A percentile compares a stretch with the other conserved stretches of the same genome.
phyloP scores from a whole-genome alignment of 1,284 basidiomycete species.

The Neonothopanus nambi region DNA sequence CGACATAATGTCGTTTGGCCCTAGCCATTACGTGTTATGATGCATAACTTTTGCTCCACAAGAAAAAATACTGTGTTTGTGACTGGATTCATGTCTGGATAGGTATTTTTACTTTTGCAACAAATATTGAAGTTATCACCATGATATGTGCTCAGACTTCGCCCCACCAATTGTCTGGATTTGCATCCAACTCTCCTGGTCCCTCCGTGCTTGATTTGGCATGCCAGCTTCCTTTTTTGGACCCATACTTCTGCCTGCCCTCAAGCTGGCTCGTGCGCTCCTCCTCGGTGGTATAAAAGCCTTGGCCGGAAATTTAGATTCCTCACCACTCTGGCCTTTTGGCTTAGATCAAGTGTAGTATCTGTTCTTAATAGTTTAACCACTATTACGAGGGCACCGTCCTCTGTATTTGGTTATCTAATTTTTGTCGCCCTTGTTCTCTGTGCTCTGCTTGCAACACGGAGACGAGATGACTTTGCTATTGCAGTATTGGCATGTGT shows the following conservation, averaged over 20 bases:
- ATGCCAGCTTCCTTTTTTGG: no score
- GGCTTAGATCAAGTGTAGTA: conserved; percentile 86
- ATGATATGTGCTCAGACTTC: neutral
- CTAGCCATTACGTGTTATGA: no score
- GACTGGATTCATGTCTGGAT: neutral
- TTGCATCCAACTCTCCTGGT: no score
- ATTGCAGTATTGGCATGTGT: conserved; percentile 16
- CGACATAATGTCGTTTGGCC: no score
- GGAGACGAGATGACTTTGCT: conserved; percentile 20
- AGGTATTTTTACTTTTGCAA: neutral
- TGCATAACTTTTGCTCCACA: no score
- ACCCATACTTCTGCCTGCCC: conserved; percentile 22
- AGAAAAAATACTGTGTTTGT: no score
- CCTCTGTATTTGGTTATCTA: conserved; percentile 21
- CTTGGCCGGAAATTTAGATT: neutral
- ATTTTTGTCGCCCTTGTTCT: conserved; percentile 20
- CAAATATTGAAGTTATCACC: neutral
- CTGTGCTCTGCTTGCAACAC: conserved; percentile 23
- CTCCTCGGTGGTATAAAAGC: no score
- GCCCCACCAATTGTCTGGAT: neutral
- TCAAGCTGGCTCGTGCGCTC: conserved; percentile 23
- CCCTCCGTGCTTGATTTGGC: no score
- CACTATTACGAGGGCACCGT: conserved; percentile 41
- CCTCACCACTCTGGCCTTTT: conserved; percentile 74
- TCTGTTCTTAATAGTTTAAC: conserved; percentile 69